A percentile compares a stretch with the other conserved stretches of the same genome.
Conservation (phyloP, 2,329 filamentous ascomycete species). For the Clathrospora elynae region DNA sequence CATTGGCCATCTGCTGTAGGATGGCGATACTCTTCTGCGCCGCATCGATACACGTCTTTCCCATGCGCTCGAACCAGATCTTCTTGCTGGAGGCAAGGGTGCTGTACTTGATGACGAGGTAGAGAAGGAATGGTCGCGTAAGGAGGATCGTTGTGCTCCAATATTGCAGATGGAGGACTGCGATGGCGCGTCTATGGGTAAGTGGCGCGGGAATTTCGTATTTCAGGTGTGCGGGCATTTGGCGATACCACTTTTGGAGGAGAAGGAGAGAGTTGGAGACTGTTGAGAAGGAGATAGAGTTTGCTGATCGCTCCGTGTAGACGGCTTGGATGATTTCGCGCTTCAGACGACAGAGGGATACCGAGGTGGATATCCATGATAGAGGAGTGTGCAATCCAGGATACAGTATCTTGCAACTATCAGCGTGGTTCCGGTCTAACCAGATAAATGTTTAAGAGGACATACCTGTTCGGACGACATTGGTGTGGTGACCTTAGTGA, state of each 20-base stretch:
- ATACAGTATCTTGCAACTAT: constrained; percentile 32
- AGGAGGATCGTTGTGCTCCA: constrained; percentile 45
- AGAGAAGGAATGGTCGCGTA: constrained; percentile 44
- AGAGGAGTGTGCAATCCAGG: constrained; percentile 44
- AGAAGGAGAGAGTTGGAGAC: constrained; percentile 39
- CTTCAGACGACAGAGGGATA: constrained; percentile 41
- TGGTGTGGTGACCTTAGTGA: constrained; percentile 38
- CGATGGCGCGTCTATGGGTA: constrained; percentile 44
- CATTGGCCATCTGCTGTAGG: constrained; percentile 36
- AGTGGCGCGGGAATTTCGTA: constrained; percentile 38
- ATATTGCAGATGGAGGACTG: constrained; percentile 43
- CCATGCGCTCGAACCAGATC: constrained; percentile 43
- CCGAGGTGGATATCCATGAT: constrained; percentile 39
- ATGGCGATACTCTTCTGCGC: constrained; percentile 38
- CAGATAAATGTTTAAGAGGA: neutral
- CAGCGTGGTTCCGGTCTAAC: constrained; percentile 1
- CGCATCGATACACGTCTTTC: constrained; percentile 41
- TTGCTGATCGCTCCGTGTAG: constrained; percentile 40
- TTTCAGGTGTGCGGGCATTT: constrained; percentile 42
- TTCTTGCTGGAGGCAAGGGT: constrained; percentile 35
- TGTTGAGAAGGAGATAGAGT: constrained; percentile 43
- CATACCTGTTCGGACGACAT: constrained; percentile 43
- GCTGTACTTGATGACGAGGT: constrained; percentile 38
- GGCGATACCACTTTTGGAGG: constrained; percentile 42
- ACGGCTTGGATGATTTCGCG: constrained; percentile 43